phyloP scores from a whole-genome alignment of 257 asterid genomes.

The Anisodus acutangulus region DNA sequence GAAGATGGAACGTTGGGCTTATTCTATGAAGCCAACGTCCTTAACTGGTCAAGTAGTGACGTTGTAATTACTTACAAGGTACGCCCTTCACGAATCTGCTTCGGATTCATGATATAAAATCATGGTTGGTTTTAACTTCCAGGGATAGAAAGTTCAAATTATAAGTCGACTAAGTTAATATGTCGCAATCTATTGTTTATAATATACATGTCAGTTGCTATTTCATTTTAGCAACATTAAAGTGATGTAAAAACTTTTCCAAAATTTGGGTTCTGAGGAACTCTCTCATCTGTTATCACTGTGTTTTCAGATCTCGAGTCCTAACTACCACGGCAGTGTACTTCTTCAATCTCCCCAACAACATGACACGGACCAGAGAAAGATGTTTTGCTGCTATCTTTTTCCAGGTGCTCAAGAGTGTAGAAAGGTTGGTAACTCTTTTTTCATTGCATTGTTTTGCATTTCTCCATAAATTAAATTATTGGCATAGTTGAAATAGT shows the following conservation, averaged over 20 bases:
- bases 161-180: not conserved
- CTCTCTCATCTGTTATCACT: not conserved
- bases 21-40: slow-evolving; percentile 74
- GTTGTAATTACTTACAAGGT: slow-evolving; percentile 66
- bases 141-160: not conserved
- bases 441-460: not conserved
- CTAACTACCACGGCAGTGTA: slow-evolving; percentile 56
- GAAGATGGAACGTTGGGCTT: slow-evolving; percentile 71
- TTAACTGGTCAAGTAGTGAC: slow-evolving; percentile 81
- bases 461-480: not conserved
- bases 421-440: slow-evolving; percentile 51
- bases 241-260: not conserved
- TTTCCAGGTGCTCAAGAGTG: slow-evolving; percentile 64
- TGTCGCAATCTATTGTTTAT: not conserved
- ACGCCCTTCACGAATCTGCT: slow-evolving; percentile 31
- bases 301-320: slow-evolving; percentile 59
- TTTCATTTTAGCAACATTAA: not conserved
- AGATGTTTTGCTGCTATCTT: slow-evolving; percentile 77
- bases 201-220: not conserved
- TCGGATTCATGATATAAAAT: too few relatives aligned
- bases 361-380: slow-evolving; percentile 70
- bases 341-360: slow-evolving; percentile 70
- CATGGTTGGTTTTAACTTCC: not conserved
- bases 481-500: not conserved
- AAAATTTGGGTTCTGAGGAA: not conserved